Conservation (phyloP, 2,329 filamentous ascomycete species). For the Nannizzia gypsea region DNA sequence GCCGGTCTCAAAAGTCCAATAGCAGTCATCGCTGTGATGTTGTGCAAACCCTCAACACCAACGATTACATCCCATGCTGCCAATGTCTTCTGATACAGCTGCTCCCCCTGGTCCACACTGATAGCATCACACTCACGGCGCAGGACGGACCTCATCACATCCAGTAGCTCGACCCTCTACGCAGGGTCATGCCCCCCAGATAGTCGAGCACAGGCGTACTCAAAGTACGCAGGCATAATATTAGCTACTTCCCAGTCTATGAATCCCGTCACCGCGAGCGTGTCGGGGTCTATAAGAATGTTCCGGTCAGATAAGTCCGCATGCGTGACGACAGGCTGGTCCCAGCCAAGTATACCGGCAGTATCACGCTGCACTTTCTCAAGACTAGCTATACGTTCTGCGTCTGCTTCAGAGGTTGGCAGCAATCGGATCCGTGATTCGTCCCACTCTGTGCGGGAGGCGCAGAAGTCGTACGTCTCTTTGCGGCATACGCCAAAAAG, state of each 20-base stretch:
- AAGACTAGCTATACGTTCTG: constrained; percentile 10
- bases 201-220: constrained; percentile 13
- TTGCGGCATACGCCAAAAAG: constrained; percentile 1
- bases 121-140: constrained; percentile 12
- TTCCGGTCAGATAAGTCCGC: constrained; percentile 14
- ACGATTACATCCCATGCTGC: too few relatives aligned
- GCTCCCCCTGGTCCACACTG: constrained; percentile 5
- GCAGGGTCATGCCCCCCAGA: constrained; percentile 13
- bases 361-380: constrained; percentile 14
- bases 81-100: too few relatives aligned
- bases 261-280: constrained; percentile 14
- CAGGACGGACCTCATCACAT: constrained; percentile 15
- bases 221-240: constrained; percentile 16
- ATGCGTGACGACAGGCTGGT: constrained; percentile 14
- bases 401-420: not conserved
- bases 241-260: constrained; percentile 15
- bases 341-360: constrained; percentile 9
- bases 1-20: too few relatives aligned
- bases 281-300: constrained; percentile 13
- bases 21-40: too few relatives aligned
- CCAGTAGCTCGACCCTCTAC: constrained; percentile 14
- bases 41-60: too few relatives aligned
- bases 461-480: constrained; percentile 7
- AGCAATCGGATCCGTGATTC: constrained; percentile 13
- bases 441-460: constrained; percentile 14